Conservation (phyloP, 805 yeast genomes). For the Monosporozyma servazzii region DNA sequence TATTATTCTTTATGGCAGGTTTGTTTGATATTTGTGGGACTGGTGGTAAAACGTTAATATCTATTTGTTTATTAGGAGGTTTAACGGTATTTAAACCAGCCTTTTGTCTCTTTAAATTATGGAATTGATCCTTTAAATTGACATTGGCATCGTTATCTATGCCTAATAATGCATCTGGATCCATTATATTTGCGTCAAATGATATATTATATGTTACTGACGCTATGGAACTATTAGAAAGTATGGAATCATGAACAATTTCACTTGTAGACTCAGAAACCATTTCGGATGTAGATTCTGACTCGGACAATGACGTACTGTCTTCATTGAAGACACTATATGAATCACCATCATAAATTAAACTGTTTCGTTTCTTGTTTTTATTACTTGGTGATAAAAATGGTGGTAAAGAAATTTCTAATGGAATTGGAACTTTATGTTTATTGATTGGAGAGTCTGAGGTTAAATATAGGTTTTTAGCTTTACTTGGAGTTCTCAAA, state of each 20-base stretch:
- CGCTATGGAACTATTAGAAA: constrained; percentile 19
- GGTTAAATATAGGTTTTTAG: constrained; percentile 24
- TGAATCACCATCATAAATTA: constrained; percentile 32
- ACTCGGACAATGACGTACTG: not conserved
- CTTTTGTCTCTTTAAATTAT: constrained; percentile 14
- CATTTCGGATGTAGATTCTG: not conserved
- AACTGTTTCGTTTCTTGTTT: constrained; percentile 17
- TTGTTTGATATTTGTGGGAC: not conserved
- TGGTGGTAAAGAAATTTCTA: constrained; percentile 33
- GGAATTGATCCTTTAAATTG: constrained; percentile 23
- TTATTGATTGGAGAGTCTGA: constrained; percentile 31
- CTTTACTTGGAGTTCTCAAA: not conserved
- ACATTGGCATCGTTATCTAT: constrained; percentile 28
- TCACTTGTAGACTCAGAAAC: not conserved
- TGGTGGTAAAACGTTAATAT: not conserved
- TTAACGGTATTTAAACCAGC: not conserved
- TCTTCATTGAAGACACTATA: constrained; percentile 25
- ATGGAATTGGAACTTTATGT: constrained; percentile 31
- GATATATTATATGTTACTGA: constrained; percentile 25
- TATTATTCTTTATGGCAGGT: not conserved
- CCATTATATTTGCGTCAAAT: constrained; percentile 12
- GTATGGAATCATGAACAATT: not conserved
- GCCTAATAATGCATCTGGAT: constrained; percentile 21
- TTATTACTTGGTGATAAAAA: constrained; percentile 30
- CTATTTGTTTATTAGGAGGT: not conserved